These are phyloP conservation scores for Sporothrix brasiliensis DNA, from an alignment of 2,329 filamentous ascomycete species.

Conservation along the genomic window DNA sequence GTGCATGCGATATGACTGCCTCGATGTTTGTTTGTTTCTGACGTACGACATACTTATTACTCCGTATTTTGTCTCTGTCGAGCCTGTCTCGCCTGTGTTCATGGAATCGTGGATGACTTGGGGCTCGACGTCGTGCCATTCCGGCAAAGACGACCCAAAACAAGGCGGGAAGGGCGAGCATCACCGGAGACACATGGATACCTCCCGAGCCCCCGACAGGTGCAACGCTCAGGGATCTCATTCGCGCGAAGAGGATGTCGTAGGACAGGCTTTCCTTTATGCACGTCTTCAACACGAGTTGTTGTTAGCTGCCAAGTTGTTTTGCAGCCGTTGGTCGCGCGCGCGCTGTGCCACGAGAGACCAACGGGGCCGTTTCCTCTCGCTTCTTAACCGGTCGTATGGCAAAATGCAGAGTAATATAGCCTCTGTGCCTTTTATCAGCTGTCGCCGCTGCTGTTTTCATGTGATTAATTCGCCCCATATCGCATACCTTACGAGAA, in stretches of 20 bases:
- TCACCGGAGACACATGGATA: background rate
- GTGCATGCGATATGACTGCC: too few relatives aligned
- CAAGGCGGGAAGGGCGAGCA: slow-evolving; percentile 12
- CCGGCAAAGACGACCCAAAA: background rate
- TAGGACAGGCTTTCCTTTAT: background rate
- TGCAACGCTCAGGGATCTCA: slow-evolving; percentile 7
- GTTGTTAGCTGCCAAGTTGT: background rate
- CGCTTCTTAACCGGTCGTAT: slow-evolving; percentile 23
- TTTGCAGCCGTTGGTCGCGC: background rate
- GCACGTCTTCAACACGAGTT: background rate
- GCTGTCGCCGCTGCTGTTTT: background rate
- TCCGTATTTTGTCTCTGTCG: too few relatives aligned
- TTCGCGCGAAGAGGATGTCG: background rate
- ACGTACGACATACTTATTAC: background rate
- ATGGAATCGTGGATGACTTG: background rate
- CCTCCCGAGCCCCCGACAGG: background rate
- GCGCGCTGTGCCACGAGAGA: background rate
- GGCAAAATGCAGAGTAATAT: slow-evolving; percentile 8
- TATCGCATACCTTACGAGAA: background rate
- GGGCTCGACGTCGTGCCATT: slow-evolving; percentile 19
- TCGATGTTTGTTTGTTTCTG: too few relatives aligned
- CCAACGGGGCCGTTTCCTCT: background rate
- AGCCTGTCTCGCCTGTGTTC: too few relatives aligned
- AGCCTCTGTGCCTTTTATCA: background rate
- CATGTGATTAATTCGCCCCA: background rate